A percentile compares a stretch with the other conserved stretches of the same genome.
Conservation (phyloP, 495 filamentous ascomycete species). For the Sabuloglossum arenarium region DNA sequence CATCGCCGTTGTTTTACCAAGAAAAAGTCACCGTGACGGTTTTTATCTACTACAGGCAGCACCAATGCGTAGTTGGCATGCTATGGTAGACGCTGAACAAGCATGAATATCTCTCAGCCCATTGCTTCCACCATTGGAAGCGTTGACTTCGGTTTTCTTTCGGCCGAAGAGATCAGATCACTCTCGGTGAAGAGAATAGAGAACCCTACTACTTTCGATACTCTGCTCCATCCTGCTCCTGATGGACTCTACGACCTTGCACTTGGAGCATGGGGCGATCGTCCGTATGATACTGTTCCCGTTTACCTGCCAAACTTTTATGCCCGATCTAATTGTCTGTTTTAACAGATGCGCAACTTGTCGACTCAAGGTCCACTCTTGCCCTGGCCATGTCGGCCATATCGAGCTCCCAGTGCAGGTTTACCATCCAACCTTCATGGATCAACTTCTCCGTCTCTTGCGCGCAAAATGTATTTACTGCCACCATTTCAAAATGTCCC, state of each 20-base stretch:
- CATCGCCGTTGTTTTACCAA: not conserved
- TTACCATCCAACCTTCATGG: constrained; percentile 87
- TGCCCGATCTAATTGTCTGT: not conserved
- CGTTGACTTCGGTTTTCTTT: constrained; percentile 74
- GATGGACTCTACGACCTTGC: constrained; percentile 86
- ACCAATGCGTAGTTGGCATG: too few relatives aligned
- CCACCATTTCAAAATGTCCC: constrained; percentile 54
- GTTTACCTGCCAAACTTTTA: not conserved
- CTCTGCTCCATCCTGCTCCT: constrained; percentile 60
- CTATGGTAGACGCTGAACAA: not conserved
- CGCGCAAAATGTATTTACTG: constrained; percentile 81
- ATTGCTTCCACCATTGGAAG: constrained; percentile 66
- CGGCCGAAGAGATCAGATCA: constrained; percentile 58
- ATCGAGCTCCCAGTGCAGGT: constrained; percentile 84
- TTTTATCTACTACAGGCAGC: not conserved
- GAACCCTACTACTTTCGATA: constrained; percentile 76
- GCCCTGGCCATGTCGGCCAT: constrained; percentile 85
- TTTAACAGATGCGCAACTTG: constrained; percentile 70
- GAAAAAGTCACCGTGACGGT: not conserved
- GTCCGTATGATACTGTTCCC: constrained; percentile 28
- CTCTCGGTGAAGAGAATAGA: constrained; percentile 85
- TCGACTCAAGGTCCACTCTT: constrained; percentile 51
- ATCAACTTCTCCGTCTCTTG: constrained; percentile 66
- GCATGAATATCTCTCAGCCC: constrained; percentile 74
- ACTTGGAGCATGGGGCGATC: constrained; percentile 73